A percentile compares a stretch with the other conserved stretches of the same genome.
phyloP scores from a whole-genome alignment of 139 green algal species.

The Chlamydomonas sphaeroides region DNA sequence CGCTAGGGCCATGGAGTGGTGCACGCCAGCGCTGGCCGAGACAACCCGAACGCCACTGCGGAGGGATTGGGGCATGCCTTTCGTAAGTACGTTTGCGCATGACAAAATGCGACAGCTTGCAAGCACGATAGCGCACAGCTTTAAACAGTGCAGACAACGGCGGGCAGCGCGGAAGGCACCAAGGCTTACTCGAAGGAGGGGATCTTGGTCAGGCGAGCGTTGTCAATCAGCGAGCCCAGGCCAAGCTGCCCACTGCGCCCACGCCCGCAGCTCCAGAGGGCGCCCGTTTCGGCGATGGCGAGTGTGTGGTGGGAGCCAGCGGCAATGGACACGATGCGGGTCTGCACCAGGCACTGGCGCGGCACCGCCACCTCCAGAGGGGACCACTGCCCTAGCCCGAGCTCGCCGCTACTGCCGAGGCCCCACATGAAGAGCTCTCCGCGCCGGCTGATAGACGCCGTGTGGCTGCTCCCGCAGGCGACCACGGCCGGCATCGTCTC shows the following conservation, averaged over 20 bases:
- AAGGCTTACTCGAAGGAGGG: conserved; percentile 19
- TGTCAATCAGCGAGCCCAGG: conserved; percentile 68
- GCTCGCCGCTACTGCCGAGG: conserved; percentile 78
- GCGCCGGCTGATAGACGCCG: conserved; percentile 70
- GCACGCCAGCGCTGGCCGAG: conserved; percentile 67
- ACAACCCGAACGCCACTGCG: conserved; percentile 67
- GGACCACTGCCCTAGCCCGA: conserved; percentile 74
- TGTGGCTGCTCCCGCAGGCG: conserved; percentile 69
- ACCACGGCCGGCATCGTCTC: conserved; percentile 80
- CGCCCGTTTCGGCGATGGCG: conserved; percentile 76
- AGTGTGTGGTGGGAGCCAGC: conserved; percentile 82
- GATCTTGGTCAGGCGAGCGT: conserved; percentile 41
- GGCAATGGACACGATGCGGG: conserved; percentile 76
- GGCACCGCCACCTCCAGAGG: conserved; percentile 64
- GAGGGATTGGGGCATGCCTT: too few species aligned
- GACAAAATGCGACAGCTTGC: too few species aligned
- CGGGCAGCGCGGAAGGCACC: too few species aligned
- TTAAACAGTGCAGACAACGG: too few species aligned
- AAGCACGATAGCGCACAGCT: too few species aligned
- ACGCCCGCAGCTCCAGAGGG: conserved; percentile 80
- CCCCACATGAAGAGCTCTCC: conserved; percentile 85
- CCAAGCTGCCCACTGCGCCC: conserved; percentile 78
- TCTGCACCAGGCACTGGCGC: conserved; percentile 37
- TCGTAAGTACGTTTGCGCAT: too few species aligned
- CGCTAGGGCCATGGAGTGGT: conserved; percentile 81